Evolutionary conservation across 345 rosid species (phyloP).

Genomic region (Lepidium sativum): DNA sequence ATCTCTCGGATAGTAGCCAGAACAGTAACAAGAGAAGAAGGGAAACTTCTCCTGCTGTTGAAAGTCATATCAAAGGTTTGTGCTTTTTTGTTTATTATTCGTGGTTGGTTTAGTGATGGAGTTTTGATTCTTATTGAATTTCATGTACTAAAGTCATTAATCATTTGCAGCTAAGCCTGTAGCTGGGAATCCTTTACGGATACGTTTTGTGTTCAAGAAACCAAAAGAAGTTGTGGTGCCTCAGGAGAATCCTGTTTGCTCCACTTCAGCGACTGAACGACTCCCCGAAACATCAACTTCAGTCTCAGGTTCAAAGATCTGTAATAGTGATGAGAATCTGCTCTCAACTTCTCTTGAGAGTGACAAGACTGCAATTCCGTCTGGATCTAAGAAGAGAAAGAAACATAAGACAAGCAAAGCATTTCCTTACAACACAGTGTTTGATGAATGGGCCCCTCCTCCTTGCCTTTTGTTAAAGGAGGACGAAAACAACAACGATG

Average conservation of each 20-base stretch:
- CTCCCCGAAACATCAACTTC: background rate
- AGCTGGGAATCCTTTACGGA: slow-evolving; percentile 43
- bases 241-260: slow-evolving; percentile 19
- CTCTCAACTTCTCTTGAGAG: background rate
- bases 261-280: slow-evolving; percentile 19
- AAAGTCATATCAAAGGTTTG: slow-evolving; percentile 32
- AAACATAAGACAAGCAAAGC: slow-evolving; percentile 5
- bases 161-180: background rate
- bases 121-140: background rate
- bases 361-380: background rate
- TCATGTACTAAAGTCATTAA: background rate
- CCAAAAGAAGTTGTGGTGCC: background rate
- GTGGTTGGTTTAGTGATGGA: background rate
- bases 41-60: slow-evolving; percentile 10
- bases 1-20: slow-evolving; percentile 40
- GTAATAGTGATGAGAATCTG: background rate
- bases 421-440: slow-evolving; percentile 22
- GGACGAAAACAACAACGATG: slow-evolving; percentile 24
- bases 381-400: background rate
- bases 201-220: slow-evolving; percentile 37
- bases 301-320: background rate
- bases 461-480: slow-evolving; percentile 14
- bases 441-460: slow-evolving; percentile 41
- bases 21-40: slow-evolving; percentile 39
- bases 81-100: background rate